A percentile compares a stretch with the other conserved stretches of the same genome.
phyloP scores from a whole-genome alignment of 2,329 filamentous ascomycete species.

The Leptographium procerum region DNA sequence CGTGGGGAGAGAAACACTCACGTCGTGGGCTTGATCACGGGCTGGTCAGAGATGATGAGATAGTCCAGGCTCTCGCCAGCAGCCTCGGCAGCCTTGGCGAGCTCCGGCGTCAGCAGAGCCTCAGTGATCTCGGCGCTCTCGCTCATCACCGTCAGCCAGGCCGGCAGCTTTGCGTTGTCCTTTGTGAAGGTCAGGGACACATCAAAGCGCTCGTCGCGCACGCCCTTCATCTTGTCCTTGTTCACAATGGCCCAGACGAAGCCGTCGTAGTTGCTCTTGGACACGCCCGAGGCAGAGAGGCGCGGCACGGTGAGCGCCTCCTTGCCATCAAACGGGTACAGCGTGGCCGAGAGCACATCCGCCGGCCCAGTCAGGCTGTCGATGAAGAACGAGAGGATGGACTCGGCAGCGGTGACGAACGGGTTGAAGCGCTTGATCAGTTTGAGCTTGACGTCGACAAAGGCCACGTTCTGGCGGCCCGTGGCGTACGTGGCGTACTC shows the following conservation, averaged over 20 bases:
- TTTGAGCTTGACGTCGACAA: slow-evolving; percentile 73
- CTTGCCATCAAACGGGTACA: slow-evolving; percentile 87
- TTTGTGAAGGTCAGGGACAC: slow-evolving; percentile 86
- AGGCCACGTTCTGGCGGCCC: slow-evolving; percentile 85
- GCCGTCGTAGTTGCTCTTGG: slow-evolving; percentile 65
- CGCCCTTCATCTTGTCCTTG: slow-evolving; percentile 83
- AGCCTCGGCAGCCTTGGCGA: slow-evolving; percentile 65
- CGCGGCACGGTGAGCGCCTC: slow-evolving; percentile 67
- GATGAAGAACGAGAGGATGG: slow-evolving; percentile 60
- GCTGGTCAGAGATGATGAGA: slow-evolving; percentile 81
- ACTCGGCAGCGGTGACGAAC: slow-evolving; percentile 48
- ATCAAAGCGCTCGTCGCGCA: slow-evolving; percentile 90
- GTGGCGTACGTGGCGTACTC: slow-evolving; percentile 84
- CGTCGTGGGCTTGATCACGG: slow-evolving; percentile 75
- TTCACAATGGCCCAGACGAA: slow-evolving; percentile 95
- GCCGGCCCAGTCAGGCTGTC: slow-evolving; percentile 59
- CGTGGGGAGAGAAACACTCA: slow-evolving; percentile 32
- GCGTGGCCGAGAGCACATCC: slow-evolving; percentile 64
- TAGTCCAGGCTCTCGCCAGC: slow-evolving; percentile 78
- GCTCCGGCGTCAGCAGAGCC: slow-evolving; percentile 72
- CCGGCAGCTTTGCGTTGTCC: slow-evolving; percentile 79
- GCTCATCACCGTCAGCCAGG: slow-evolving; percentile 89
- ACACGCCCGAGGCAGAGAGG: slow-evolving; percentile 10
- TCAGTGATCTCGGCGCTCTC: slow-evolving; percentile 95
- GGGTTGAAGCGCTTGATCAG: slow-evolving; percentile 85